phyloP scores from a whole-genome alignment of 192 early-diverging fungal genomes.

The Bifiguratus adelaidae region DNA sequence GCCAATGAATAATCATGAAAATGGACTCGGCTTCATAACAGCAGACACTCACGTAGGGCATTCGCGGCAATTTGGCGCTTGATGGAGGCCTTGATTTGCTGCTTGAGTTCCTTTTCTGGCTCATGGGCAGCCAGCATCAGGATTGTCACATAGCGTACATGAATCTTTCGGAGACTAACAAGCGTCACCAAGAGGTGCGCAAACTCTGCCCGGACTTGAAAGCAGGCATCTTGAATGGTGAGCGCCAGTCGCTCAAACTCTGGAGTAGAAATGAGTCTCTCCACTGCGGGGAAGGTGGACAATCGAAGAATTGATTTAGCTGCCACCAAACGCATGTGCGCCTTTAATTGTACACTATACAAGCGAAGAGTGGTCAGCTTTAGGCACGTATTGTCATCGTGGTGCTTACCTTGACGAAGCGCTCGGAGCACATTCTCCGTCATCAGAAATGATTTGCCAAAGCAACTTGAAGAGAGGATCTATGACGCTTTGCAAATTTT shows the following conservation, averaged over 20 bases:
- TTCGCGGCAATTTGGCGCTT: constrained; percentile 14
- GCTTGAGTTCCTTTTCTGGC: constrained; percentile 58
- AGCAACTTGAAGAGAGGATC: constrained; percentile 49
- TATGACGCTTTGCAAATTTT: constrained; percentile 23
- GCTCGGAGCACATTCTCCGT: constrained; percentile 53
- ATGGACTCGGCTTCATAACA: not conserved
- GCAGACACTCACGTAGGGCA: constrained; percentile 1
- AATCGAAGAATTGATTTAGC: constrained; percentile 54
- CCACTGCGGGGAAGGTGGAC: constrained; percentile 32
- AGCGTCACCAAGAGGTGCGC: constrained; percentile 61
- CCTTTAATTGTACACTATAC: constrained; percentile 31
- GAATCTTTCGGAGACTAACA: constrained; percentile 45
- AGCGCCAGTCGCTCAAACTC: constrained; percentile 53
- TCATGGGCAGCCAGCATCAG: constrained; percentile 82
- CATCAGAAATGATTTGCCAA: constrained; percentile 43
- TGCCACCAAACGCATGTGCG: constrained; percentile 60
- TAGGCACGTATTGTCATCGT: too few species aligned
- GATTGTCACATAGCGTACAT: constrained; percentile 55
- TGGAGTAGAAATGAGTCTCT: constrained; percentile 31
- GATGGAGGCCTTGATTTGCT: constrained; percentile 47
- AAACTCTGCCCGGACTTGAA: constrained; percentile 66
- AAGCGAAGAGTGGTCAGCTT: too few species aligned
- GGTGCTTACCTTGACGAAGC: constrained; percentile 32
- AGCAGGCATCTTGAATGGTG: constrained; percentile 65
- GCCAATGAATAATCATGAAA: constrained; percentile 1